A percentile compares a stretch with the other conserved stretches of the same genome.
These are phyloP conservation scores for Phytopythium chamaehyphon DNA, from an alignment of 352 stramenopile species.

Conservation along the genomic window DNA sequence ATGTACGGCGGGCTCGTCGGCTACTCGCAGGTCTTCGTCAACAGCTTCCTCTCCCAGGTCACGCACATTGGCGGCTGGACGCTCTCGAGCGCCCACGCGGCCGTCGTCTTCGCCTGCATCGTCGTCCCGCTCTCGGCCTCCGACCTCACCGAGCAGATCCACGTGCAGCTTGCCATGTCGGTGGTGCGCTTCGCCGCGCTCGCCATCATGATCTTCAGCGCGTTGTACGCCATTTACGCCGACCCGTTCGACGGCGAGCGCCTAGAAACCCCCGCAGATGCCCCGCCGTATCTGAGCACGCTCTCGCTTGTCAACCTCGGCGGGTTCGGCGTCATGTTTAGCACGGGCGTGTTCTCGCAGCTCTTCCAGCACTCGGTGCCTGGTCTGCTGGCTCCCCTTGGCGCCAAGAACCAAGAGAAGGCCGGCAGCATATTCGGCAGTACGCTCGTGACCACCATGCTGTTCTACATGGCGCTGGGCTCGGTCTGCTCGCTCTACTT, in stretches of 20 bases:
- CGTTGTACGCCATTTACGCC: constrained; percentile 61
- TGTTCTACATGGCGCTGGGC: constrained; percentile 84
- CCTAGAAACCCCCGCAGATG: constrained; percentile 2
- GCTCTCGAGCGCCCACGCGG: constrained; percentile 49
- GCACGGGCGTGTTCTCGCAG: constrained; percentile 87
- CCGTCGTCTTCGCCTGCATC: constrained; percentile 75
- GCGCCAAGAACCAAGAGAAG: constrained; percentile 51
- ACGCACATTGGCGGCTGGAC: constrained; percentile 45
- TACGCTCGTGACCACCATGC: constrained; percentile 79
- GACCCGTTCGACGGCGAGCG: constrained; percentile 50
- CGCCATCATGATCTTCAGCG: constrained; percentile 86
- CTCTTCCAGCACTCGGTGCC: constrained; percentile 91
- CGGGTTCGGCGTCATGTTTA: constrained; percentile 90
- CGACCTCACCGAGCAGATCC: constrained; percentile 88
- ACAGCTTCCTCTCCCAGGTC: constrained; percentile 74
- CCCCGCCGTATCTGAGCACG: constrained; percentile 48
- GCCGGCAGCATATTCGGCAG: constrained; percentile 64
- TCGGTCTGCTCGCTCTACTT: constrained; percentile 83
- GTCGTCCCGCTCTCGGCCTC: constrained; percentile 86
- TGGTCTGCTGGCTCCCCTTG: constrained; percentile 72
- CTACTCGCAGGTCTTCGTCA: constrained; percentile 91
- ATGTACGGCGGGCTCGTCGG: constrained; percentile 89
- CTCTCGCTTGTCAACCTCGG: constrained; percentile 58
- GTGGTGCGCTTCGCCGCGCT: constrained; percentile 85
- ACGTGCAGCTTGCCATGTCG: constrained; percentile 85